A percentile compares a stretch with the other conserved stretches of the same genome.
Conservation (phyloP, 208 protist genomes). For the Chromosphaera perkinsii region DNA sequence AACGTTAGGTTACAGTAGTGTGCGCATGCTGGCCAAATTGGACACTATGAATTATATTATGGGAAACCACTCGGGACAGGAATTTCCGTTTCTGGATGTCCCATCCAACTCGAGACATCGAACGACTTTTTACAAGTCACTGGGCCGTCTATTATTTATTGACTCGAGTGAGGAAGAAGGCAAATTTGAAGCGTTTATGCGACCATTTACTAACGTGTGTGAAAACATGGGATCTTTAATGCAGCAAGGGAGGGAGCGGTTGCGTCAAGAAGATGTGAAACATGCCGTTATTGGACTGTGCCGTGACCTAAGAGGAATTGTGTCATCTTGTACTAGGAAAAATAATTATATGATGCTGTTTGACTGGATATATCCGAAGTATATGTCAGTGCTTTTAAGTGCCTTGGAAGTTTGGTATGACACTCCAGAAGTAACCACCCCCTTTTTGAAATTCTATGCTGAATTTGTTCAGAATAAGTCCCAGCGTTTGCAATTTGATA, state of each 20-base stretch:
- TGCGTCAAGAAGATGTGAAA: neutral
- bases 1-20: conserved; percentile 41
- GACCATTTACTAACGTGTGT: conserved; percentile 15
- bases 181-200: conserved; percentile 43
- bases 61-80: conserved; percentile 36
- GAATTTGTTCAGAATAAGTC: conserved; percentile 56
- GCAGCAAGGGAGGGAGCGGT: neutral
- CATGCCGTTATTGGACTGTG: conserved; percentile 44
- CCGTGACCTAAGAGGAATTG: conserved; percentile 57
- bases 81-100: conserved; percentile 52
- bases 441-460: conserved; percentile 11
- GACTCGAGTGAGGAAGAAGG: conserved; percentile 25
- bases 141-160: conserved; percentile 47
- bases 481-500: conserved; percentile 55
- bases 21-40: conserved; percentile 51
- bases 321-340: conserved; percentile 35
- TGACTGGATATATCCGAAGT: conserved; percentile 56
- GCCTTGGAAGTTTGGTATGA: conserved; percentile 10
- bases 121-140: conserved; percentile 51
- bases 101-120: conserved; percentile 33
- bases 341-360: conserved; percentile 53
- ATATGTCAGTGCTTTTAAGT: conserved; percentile 19
- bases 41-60: conserved; percentile 40
- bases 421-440: conserved; percentile 19
- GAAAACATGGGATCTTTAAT: conserved; percentile 6